Percentiles rank a stretch among this genome's conserved stretches.
These are phyloP conservation scores for Cicer cuneatum DNA, from an alignment of 306 rosid species.

Conservation along the genomic window DNA sequence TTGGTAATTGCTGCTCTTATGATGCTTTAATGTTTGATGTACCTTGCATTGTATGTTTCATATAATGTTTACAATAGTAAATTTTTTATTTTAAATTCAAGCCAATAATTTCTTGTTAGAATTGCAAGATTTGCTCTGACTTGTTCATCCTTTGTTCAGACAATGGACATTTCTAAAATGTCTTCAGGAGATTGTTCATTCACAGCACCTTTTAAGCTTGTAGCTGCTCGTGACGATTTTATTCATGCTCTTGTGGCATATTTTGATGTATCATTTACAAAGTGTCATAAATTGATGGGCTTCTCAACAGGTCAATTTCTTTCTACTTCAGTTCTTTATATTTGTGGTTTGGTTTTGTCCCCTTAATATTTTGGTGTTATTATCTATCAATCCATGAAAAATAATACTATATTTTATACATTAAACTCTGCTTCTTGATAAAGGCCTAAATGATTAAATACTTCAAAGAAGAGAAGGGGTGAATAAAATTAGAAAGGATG, in stretches of 20 bases:
- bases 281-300: constrained; percentile 92
- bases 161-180: constrained; percentile 99
- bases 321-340: constrained; percentile 35
- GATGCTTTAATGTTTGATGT: constrained; percentile 21
- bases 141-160: constrained; percentile 58
- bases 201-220: constrained; percentile 89
- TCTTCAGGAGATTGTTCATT: constrained; percentile 91
- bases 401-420: not conserved
- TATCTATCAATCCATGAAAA: not conserved
- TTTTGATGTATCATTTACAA: constrained; percentile 91
- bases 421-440: not conserved
- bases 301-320: constrained; percentile 85
- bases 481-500: not conserved
- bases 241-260: constrained; percentile 96
- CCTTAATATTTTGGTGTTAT: not conserved
- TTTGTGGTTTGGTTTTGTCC: constrained; percentile 15
- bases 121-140: constrained; percentile 29
- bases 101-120: not conserved
- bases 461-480: not conserved
- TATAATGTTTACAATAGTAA: not conserved
- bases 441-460: not conserved
- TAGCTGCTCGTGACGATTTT: constrained; percentile 87
- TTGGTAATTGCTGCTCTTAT: constrained; percentile 37
- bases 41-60: not conserved
- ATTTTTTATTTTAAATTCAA: not conserved